Conservation (phyloP, 2,329 filamentous ascomycete genomes). For the Botrytis paeoniae region DNA sequence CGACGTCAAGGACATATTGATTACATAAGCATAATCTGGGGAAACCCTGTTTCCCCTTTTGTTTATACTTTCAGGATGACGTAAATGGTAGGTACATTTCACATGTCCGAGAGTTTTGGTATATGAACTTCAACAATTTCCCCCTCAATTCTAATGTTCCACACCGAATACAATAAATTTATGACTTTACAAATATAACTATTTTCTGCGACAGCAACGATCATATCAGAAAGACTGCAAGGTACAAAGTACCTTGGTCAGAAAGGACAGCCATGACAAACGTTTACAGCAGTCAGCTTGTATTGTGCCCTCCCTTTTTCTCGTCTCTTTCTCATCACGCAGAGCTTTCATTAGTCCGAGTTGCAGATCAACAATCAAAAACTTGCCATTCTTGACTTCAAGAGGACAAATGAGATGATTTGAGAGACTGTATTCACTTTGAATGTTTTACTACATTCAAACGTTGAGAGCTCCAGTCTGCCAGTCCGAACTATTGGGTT, state of each 20-base stretch:
- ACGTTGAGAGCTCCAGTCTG: not conserved
- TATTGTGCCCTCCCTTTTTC: slow-evolving; percentile 26
- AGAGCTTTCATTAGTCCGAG: not conserved
- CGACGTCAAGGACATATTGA: not conserved
- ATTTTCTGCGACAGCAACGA: not conserved
- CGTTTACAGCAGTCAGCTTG: slow-evolving; percentile 45
- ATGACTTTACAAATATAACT: not conserved
- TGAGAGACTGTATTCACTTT: not conserved
- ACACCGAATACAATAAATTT: not conserved
- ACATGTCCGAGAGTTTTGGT: not conserved
- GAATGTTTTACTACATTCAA: not conserved
- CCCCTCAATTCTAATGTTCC: not conserved
- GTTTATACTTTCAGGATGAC: not conserved
- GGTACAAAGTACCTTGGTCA: not conserved
- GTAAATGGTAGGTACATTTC: not conserved
- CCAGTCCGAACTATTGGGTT: not conserved
- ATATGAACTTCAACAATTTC: not conserved
- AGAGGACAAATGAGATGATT: not conserved
- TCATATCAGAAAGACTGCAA: not conserved
- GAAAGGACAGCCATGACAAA: slow-evolving; percentile 30
- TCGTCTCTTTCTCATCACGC: not conserved
- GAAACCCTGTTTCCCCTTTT: not conserved
- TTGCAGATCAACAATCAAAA: not conserved
- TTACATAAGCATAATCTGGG: slow-evolving; percentile 5
- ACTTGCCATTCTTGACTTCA: not conserved